These are phyloP conservation scores for Domatiomyces catenatus DNA, from an alignment of 2,329 filamentous ascomycete genomes.

Conservation along the genomic window DNA sequence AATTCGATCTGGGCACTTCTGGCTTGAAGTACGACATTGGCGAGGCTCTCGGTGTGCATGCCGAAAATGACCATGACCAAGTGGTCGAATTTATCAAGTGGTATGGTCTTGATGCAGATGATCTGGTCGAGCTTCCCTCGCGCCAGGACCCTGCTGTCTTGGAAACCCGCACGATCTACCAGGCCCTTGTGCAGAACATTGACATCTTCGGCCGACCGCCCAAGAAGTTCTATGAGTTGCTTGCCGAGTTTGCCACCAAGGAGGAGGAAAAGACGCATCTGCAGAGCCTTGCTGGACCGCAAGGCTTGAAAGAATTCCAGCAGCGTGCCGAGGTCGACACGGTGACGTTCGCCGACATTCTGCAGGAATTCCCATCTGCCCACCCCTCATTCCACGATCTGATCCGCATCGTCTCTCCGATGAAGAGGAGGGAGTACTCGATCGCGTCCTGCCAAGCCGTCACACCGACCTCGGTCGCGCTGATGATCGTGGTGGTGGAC, in stretches of 20 bases:
- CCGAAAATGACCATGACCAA: slow-evolving; percentile 70
- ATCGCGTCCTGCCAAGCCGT: slow-evolving; percentile 96
- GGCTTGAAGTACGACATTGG: slow-evolving; percentile 94
- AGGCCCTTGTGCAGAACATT: slow-evolving; percentile 78
- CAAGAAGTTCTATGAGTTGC: slow-evolving; percentile 91
- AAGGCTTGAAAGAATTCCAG: slow-evolving; percentile 84
- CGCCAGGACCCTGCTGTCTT: slow-evolving; percentile 59
- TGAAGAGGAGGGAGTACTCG: slow-evolving; percentile 98
- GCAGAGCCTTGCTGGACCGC: slow-evolving; percentile 56
- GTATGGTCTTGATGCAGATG: slow-evolving; percentile 69
- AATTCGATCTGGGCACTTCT: slow-evolving; percentile 85
- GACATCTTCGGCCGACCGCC: slow-evolving; percentile 94
- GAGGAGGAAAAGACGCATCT: slow-evolving; percentile 70
- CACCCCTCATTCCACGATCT: slow-evolving; percentile 81
- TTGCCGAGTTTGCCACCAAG: slow-evolving; percentile 73
- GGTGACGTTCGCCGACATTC: slow-evolving; percentile 74
- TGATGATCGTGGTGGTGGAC: slow-evolving; percentile 94
- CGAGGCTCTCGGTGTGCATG: slow-evolving; percentile 90
- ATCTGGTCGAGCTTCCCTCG: slow-evolving; percentile 79
- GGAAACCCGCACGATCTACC: slow-evolving; percentile 84
- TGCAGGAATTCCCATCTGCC: slow-evolving; percentile 79
- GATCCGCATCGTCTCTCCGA: slow-evolving; percentile 67
- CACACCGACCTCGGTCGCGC: slow-evolving; percentile 70
- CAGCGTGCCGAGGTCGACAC: slow-evolving; percentile 79
- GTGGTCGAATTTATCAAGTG: slow-evolving; percentile 75